phyloP scores from a whole-genome alignment of 1,284 basidiomycete genomes.

The Acaromyces ingoldii region DNA sequence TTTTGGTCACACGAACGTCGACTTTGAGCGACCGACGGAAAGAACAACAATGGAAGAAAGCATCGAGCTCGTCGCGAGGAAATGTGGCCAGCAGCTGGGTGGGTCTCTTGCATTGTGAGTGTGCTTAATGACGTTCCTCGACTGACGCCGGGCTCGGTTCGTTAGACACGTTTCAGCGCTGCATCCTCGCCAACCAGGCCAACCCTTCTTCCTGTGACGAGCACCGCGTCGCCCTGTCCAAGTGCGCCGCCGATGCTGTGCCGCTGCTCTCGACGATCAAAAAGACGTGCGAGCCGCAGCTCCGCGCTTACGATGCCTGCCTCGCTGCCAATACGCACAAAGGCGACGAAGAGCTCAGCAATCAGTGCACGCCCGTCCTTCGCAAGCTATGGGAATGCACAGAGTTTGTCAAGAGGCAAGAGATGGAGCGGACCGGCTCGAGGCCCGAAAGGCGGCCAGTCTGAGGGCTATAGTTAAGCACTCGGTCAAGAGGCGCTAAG shows the following conservation, averaged over 20 bases:
- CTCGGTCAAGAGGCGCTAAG: too few species aligned
- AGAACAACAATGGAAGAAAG: conserved; percentile 9
- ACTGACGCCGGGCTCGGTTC: background rate
- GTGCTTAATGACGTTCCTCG: background rate
- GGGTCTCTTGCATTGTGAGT: background rate
- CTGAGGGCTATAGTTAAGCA: too few species aligned
- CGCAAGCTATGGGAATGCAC: conserved; percentile 40
- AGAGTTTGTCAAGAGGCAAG: conserved; percentile 35
- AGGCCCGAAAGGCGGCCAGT: too few species aligned
- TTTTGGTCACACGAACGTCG: background rate
- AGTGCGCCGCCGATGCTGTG: conserved; percentile 40
- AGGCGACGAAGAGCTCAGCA: conserved; percentile 34
- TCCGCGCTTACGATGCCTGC: conserved; percentile 43
- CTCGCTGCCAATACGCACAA: conserved; percentile 21
- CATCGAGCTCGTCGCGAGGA: conserved; percentile 9
- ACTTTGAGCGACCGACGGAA: background rate
- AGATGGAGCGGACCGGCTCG: conserved; percentile 11
- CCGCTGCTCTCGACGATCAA: conserved; percentile 42
- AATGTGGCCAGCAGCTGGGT: conserved; percentile 13
- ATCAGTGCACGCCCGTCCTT: conserved; percentile 35
- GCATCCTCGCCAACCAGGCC: conserved; percentile 38
- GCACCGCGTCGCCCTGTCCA: conserved; percentile 29
- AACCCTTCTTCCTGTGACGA: conserved; percentile 26
- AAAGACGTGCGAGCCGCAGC: conserved; percentile 28
- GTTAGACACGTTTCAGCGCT: conserved; percentile 34